Conservation (phyloP, 306 rosid species). For the Bauhinia variegata region DNA sequence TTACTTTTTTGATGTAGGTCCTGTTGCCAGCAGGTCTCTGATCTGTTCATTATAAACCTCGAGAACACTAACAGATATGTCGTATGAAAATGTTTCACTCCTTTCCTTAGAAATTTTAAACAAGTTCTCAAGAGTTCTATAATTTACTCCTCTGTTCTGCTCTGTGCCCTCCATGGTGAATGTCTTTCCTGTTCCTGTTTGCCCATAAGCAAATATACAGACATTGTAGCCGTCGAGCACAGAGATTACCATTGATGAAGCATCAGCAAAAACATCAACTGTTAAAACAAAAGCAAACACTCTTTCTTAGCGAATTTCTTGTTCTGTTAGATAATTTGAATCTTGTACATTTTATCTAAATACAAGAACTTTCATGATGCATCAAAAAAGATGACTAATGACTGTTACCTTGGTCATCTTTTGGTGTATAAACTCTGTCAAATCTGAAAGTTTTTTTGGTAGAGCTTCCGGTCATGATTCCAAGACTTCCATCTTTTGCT, state of each 20-base stretch:
- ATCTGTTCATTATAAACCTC: constrained; percentile 94
- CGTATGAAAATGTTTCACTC: constrained; percentile 60
- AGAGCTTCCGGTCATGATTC: constrained; percentile 58
- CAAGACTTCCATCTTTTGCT: constrained; percentile 84
- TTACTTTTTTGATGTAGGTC: constrained; percentile 72
- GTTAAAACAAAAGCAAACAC: constrained; percentile 46
- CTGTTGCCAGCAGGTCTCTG: constrained; percentile 73
- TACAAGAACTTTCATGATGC: neutral
- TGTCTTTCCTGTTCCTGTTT: constrained; percentile 93
- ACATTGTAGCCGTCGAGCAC: constrained; percentile 88
- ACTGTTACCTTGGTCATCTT: constrained; percentile 71
- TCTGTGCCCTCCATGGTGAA: constrained; percentile 93
- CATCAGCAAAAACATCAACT: constrained; percentile 84
- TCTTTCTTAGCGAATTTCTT: constrained; percentile 22
- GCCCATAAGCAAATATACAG: constrained; percentile 91
- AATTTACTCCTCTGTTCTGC: constrained; percentile 83
- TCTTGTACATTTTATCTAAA: neutral
- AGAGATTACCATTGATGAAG: constrained; percentile 80
- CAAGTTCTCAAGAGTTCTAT: constrained; percentile 80
- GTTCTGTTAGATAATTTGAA: constrained; percentile 15
- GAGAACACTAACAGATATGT: constrained; percentile 80
- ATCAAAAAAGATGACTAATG: constrained; percentile 20
- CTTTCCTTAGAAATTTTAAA: constrained; percentile 70
- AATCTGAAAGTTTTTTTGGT: constrained; percentile 71
- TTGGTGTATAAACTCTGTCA: constrained; percentile 83